Base-by-base conservation (phyloP, 2,329 filamentous ascomycete genomes). In the Trematosphaeria pertusa region DNA sequence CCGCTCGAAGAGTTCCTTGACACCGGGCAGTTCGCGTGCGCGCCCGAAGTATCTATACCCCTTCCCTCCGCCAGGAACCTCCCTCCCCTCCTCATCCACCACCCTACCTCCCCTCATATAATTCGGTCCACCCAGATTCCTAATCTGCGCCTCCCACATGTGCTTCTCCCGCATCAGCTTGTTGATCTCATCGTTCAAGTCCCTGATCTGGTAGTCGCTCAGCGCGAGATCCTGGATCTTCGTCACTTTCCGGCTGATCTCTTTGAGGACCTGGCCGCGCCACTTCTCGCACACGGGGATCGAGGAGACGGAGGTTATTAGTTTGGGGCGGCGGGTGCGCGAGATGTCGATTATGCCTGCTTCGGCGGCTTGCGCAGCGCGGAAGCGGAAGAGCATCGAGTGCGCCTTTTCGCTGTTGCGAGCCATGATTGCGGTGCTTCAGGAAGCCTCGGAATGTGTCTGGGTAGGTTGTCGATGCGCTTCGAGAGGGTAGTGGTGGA, bases 331-430 rank as follows among this genome's bases (percentile, higher is more conserved):
- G 9, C 92, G 89, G 7, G 91, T 88, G 52, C 92, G 89, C 48
- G 91, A 89, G 20, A 88, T 88, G 78, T 97, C 93, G 75, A 99
- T 89, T 73, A 97, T 97, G 68, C 93, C 93, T 37, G 97, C 83
- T 76, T 97, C 92, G 56, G 91, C 91, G 58, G 93, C 93, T 83
- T 97, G 94, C 64, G 93, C 89, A 69, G 96, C 94, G 73, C 94
- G 91, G 81, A 99, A 99, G 81, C 94, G 93, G 80, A 97, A 99
- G 74, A 99, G 93, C 93, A 99, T 99, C 37, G 92, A 97, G 80
- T 99, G 94, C 67, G 94, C 93, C 75, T 97, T 99, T 82, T 97
- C 93, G 35, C 90, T 93, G 75, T 97, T 97, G 70, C 93, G 93
- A 69, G 93, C 92, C 93, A 69, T 67, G 58, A 37, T 64, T 64